phyloP scores from a whole-genome alignment of 345 rosid species.

The Tarenaya hassleriana region DNA sequence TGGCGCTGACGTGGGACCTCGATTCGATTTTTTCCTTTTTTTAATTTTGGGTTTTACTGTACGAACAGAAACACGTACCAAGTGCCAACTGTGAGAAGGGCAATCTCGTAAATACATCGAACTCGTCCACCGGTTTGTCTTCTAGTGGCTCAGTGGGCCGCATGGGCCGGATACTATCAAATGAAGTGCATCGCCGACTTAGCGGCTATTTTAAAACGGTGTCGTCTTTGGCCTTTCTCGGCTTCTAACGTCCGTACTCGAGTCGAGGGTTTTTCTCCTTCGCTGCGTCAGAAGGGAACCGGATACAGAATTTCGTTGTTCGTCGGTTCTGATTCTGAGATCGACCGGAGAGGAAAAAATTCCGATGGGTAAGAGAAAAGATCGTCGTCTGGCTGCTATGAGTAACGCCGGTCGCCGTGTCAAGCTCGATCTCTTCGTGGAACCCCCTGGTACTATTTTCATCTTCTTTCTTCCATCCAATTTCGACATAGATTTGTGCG shows the following conservation, averaged over 20 bases:
- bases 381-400: slow-evolving; percentile 66
- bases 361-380: neutral
- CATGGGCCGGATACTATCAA: no score
- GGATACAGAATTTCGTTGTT: neutral
- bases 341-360: no score
- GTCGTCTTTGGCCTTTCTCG: no score
- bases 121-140: slow-evolving; percentile 24
- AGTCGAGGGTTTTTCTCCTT: no score
- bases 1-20: slow-evolving; percentile 22
- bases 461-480: slow-evolving; percentile 7
- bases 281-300: no score
- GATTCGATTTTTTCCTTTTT: neutral
- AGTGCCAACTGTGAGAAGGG: neutral
- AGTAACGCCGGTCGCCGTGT: slow-evolving; percentile 84
- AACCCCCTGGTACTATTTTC: slow-evolving; percentile 82
- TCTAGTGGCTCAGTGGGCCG: no score
- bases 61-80: neutral
- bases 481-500: no score
- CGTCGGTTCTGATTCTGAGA: neutral
- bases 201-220: no score
- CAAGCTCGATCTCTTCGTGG: slow-evolving; percentile 93
- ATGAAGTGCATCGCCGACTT: no score
- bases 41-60: no score
- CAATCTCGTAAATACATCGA: slow-evolving; percentile 1
- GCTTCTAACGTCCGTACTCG: no score